Evolutionary conservation across 208 protist genomes (phyloP).

Genomic region (Acanthamoeba healyi): DNA sequence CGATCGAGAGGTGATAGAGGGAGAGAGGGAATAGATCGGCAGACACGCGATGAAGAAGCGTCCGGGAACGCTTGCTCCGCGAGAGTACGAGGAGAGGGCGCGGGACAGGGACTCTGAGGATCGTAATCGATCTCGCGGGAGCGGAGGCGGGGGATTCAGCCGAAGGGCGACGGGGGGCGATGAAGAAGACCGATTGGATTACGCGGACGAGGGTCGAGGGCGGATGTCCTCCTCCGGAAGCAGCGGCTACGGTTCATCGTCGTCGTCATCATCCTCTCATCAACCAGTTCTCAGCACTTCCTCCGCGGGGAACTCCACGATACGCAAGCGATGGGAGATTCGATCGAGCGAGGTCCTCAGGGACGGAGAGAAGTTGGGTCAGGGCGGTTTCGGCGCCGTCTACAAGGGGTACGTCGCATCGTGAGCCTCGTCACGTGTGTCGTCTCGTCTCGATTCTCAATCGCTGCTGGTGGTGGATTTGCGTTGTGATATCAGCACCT

Average conservation of each 20-base stretch:
- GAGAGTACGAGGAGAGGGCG: neutral
- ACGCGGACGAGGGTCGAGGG: neutral
- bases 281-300: neutral
- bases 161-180: no score
- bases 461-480: neutral
- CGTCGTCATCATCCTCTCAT: neutral
- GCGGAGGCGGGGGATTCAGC: no score
- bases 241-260: neutral
- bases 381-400: conserved; percentile 40
- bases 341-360: neutral
- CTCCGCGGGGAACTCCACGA: neutral
- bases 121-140: neutral
- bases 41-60: neutral
- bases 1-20: no score
- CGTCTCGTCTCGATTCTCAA: neutral
- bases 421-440: no score
- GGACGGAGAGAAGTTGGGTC: conserved; percentile 21
- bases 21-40: neutral
- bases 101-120: neutral
- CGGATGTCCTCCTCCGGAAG: neutral
- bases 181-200: neutral
- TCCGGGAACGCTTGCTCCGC: neutral
- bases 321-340: conserved; percentile 37
- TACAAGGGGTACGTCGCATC: conserved; percentile 58
- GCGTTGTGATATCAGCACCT: neutral